Evolutionary conservation across 345 rosid species (phyloP).

Genomic region (Aurinia saxatilis): DNA sequence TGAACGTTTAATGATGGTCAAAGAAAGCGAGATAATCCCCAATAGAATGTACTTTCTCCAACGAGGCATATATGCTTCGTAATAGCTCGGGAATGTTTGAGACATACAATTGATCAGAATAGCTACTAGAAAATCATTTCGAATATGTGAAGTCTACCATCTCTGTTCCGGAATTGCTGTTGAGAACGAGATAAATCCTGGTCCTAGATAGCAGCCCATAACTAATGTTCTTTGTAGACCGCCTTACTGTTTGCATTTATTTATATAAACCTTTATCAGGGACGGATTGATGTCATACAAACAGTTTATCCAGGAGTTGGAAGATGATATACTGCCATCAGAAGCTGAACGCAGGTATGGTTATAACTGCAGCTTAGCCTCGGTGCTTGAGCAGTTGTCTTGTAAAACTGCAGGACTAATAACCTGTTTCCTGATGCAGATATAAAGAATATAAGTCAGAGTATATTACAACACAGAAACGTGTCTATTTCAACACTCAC

Average conservation of each 20-base stretch:
- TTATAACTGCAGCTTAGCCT: neutral
- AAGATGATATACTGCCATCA: slow-evolving; percentile 92
- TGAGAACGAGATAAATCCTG: neutral
- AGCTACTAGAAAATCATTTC: neutral
- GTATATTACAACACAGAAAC: slow-evolving; percentile 86
- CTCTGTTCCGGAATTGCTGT: neutral
- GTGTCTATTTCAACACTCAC: slow-evolving; percentile 49
- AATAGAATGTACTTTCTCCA: neutral
- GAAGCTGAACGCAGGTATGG: slow-evolving; percentile 96
- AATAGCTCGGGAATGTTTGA: neutral
- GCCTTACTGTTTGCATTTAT: neutral
- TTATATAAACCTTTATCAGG: slow-evolving; percentile 35
- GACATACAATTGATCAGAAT: neutral
- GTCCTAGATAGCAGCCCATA: neutral
- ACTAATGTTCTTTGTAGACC: neutral
- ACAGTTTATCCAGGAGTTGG: slow-evolving; percentile 98
- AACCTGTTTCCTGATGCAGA: slow-evolving; percentile 43
- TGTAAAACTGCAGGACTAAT: neutral
- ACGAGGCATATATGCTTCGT: neutral
- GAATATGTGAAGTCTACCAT: neutral
- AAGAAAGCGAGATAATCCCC: neutral
- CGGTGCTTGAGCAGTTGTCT: neutral
- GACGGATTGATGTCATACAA: slow-evolving; percentile 99
- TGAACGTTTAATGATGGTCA: neutral
- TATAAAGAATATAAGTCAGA: slow-evolving; percentile 94